Conservation (phyloP, 768 basidiomycete genomes). For the Lactifluus hygrophoroides region DNA sequence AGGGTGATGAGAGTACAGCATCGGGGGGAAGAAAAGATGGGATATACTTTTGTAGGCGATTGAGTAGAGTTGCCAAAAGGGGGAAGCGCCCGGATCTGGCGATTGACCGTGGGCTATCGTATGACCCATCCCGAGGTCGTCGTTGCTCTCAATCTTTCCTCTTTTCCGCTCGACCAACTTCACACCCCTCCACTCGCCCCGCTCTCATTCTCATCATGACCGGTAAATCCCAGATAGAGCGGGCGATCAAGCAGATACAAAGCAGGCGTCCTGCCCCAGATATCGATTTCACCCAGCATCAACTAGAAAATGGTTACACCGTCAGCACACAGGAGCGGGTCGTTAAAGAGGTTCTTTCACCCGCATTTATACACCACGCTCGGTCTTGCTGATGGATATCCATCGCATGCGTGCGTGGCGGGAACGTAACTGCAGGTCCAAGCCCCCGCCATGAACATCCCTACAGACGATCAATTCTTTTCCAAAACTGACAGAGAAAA, state of each 20-base stretch:
- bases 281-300: conserved; percentile 87
- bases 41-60: too few relatives aligned
- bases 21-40: too few relatives aligned
- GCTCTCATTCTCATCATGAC: conserved; percentile 6
- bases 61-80: too few relatives aligned
- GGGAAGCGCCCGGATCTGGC: too few relatives aligned
- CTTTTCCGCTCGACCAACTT: not conserved
- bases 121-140: too few relatives aligned
- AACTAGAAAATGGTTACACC: conserved; percentile 84
- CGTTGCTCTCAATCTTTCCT: too few relatives aligned
- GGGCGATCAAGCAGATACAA: conserved; percentile 58
- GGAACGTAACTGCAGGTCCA: conserved; percentile 57
- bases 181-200: not conserved
- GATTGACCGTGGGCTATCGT: too few relatives aligned
- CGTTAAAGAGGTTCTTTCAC: conserved; percentile 75
- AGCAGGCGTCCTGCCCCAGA: conserved; percentile 43
- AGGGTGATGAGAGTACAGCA: too few relatives aligned
- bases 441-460: conserved; percentile 90
- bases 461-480: conserved; percentile 93
- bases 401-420: not conserved
- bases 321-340: conserved; percentile 94
- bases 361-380: not conserved
- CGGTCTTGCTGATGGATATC: not conserved
- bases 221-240: conserved; percentile 43
- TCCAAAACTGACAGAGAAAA: conserved; percentile 75